Conservation (phyloP, 83 land plant genomes). For the Larix sibirica region DNA sequence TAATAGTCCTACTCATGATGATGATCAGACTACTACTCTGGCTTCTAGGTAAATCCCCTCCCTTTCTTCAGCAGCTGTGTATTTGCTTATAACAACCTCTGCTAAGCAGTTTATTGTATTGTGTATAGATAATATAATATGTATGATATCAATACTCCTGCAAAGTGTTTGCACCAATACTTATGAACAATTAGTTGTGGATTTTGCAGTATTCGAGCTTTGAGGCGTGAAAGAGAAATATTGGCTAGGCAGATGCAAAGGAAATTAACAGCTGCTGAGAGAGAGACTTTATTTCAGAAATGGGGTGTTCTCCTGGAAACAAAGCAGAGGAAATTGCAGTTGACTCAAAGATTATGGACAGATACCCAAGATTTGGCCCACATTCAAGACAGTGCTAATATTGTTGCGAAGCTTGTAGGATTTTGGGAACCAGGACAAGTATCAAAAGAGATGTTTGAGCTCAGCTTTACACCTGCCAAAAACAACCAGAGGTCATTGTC, state of each 20-base stretch:
- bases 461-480: slow-evolving; percentile 64
- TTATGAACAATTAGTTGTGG: neutral
- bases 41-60: slow-evolving; percentile 39
- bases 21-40: slow-evolving; percentile 29
- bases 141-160: too few relatives aligned
- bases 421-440: slow-evolving; percentile 59
- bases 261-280: slow-evolving; percentile 59
- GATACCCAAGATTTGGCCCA: slow-evolving; percentile 74
- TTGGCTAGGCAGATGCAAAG: slow-evolving; percentile 71
- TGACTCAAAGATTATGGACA: slow-evolving; percentile 80
- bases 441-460: slow-evolving; percentile 89
- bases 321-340: slow-evolving; percentile 83
- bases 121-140: too few relatives aligned
- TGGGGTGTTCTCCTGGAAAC: slow-evolving; percentile 82
- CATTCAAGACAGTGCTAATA: slow-evolving; percentile 80
- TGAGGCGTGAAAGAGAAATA: slow-evolving; percentile 79
- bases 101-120: neutral
- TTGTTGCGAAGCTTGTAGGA: slow-evolving; percentile 86
- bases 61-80: neutral
- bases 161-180: too few relatives aligned
- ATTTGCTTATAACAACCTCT: neutral
- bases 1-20: slow-evolving; percentile 26
- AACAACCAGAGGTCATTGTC: slow-evolving; percentile 21
- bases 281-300: slow-evolving; percentile 60
- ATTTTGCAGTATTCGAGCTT: slow-evolving; percentile 63